Base-by-base conservation (phyloP, 2,329 filamentous ascomycete species). In the Helminthosporium solani region DNA sequence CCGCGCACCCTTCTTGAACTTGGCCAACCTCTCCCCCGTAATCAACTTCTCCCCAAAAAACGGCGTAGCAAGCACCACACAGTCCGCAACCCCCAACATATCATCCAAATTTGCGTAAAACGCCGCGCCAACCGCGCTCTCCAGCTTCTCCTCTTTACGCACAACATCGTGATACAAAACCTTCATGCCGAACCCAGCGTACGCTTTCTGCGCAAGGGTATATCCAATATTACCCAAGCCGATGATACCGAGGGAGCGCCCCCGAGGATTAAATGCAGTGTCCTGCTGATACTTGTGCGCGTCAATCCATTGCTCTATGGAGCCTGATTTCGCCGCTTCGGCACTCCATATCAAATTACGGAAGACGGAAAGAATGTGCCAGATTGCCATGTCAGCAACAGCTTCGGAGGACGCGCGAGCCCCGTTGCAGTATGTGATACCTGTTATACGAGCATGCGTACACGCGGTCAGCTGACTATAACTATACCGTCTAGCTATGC, bases 331-430 rank as follows among this genome's bases (percentile, higher is more conserved):
- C n/a, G 53, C 53, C 15, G 41, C 37, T 31, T 54, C 43, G 3
- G 47, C 48, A 31, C 44, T 50, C 50, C 52, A 56, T 18, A 47
- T 55, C 30, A 57, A 41, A 30, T 50, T 50, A 14, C 49, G 46
- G 71, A 87, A 88, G 4, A 81, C 83, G 9, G 79, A 79, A 41
- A 88, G 78, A 53, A 88, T 80, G 59, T 85, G 51, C 45, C 47
- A 56, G 36, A 56, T 54, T 76, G 84, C 80, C 56, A 86, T 83
- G 66, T 88, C 85, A 36, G 85, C 84, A 2, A 88, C 85, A 2
- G 84, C 79, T 59, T 88, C 85, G 5, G 82, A 81, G 12, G 83
- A 83, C 0, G 85, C 84, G 3, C 56, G 70, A 50, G 55, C 53
- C 21, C 51, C 55, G 34, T 58, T 56, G 47, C 49, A 58, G 46